Conservation (phyloP, 192 early-diverging fungal species). For the Haplosporangium gracile region DNA sequence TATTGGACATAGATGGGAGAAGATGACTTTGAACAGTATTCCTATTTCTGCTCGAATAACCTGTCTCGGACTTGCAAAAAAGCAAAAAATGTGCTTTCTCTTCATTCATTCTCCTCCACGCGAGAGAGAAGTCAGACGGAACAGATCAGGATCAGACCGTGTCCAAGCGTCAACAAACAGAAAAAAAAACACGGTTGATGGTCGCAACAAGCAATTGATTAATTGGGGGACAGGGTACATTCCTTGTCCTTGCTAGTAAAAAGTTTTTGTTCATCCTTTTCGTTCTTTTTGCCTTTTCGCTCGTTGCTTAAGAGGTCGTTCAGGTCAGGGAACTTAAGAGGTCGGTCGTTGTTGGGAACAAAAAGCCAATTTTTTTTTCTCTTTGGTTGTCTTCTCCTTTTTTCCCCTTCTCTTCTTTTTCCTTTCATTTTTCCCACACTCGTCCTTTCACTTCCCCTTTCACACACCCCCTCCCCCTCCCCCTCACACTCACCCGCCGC, state of each 20-base stretch:
- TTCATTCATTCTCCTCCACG: not conserved
- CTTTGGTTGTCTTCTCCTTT: not conserved
- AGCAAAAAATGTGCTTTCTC: not conserved
- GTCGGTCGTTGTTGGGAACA: conserved; percentile 1
- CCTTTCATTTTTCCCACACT: conserved; percentile 19
- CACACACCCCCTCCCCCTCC: not conserved
- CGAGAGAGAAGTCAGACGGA: not conserved
- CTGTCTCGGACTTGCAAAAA: conserved; percentile 1
- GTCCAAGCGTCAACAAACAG: no score
- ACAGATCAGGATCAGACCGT: not conserved
- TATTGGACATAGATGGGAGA: not conserved
- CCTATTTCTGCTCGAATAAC: not conserved
- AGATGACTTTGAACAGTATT: not conserved
- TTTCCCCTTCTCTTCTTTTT: conserved; percentile 2
- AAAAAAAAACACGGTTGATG: no score
- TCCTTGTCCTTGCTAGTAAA: not conserved
- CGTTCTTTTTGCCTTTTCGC: not conserved
- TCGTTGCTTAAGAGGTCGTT: not conserved
- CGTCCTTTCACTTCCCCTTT: not conserved
- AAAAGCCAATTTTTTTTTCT: conserved; percentile 3
- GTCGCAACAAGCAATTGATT: no score
- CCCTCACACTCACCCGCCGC: not conserved
- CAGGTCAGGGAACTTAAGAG: conserved; percentile 33
- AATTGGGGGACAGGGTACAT: not conserved
- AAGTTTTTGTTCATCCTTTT: not conserved